These are phyloP conservation scores for Prototheca cutis DNA, from an alignment of 163 green algal genomes.

Conservation along the genomic window DNA sequence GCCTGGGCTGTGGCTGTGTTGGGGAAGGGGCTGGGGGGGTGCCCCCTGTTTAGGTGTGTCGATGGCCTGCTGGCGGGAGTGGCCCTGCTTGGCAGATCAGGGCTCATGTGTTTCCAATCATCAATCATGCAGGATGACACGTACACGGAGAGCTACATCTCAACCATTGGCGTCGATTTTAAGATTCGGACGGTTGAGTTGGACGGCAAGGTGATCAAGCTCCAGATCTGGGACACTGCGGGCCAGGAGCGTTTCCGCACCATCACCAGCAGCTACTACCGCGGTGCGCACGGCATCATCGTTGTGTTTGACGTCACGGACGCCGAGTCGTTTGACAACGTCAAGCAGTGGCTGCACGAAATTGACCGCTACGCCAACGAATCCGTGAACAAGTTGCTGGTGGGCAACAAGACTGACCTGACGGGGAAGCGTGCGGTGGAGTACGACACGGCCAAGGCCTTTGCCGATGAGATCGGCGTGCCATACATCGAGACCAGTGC, in stretches of 20 bases:
- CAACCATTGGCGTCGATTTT: slow-evolving; percentile 99
- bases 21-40: background rate
- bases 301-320: slow-evolving; percentile 99
- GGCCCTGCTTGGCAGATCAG: background rate
- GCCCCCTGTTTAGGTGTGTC: background rate
- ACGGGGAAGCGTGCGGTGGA: slow-evolving; percentile 92
- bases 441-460: slow-evolving; percentile 90
- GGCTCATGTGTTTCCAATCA: no score
- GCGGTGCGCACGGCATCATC: slow-evolving; percentile 93
- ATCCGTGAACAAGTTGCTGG: slow-evolving; percentile 99
- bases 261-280: slow-evolving; percentile 94
- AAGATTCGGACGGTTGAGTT: slow-evolving; percentile 99
- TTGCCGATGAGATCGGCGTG: slow-evolving; percentile 98
- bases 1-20: no score
- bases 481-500: slow-evolving; percentile 98
- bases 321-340: slow-evolving; percentile 95
- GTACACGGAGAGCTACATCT: slow-evolving; percentile 99
- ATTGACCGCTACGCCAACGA: slow-evolving; percentile 98
- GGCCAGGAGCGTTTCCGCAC: slow-evolving; percentile 94
- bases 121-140: slow-evolving; percentile 92
- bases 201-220: slow-evolving; percentile 98
- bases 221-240: slow-evolving; percentile 99
- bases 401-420: slow-evolving; percentile 97
- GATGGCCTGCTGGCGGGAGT: no score
- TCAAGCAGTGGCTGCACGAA: slow-evolving; percentile 99